These are phyloP conservation scores for Chalciporus piperatus DNA, from an alignment of 768 basidiomycete genomes.

Conservation along the genomic window DNA sequence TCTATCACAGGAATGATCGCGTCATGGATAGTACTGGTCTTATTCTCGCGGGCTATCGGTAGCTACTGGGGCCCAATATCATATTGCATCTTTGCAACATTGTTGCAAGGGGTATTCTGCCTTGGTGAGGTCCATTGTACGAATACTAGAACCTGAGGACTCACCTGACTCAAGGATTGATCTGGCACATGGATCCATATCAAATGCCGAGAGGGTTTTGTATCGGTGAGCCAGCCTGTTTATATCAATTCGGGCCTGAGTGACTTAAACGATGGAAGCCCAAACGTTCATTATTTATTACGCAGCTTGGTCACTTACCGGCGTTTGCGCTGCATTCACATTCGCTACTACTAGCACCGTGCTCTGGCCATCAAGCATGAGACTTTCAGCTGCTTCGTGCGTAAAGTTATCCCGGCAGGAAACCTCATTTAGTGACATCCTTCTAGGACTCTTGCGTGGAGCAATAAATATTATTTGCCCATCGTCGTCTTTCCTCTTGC, in stretches of 20 bases:
- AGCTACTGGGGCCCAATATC: conserved; percentile 47
- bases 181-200: conserved; percentile 61
- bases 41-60: conserved; percentile 43
- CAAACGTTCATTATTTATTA: conserved; percentile 37
- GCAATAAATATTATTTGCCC: conserved; percentile 41
- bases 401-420: conserved; percentile 1
- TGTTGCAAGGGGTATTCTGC: conserved; percentile 57
- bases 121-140: conserved; percentile 42
- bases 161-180: conserved; percentile 44
- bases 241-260: conserved; percentile 8
- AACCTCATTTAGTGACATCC: not conserved
- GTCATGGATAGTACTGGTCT: conserved; percentile 48
- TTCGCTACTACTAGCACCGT: conserved; percentile 47
- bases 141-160: not conserved
- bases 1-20: conserved; percentile 42
- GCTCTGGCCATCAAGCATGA: conserved; percentile 33
- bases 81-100: conserved; percentile 49
- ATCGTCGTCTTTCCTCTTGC: conserved; percentile 48
- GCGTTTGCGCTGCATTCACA: conserved; percentile 42
- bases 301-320: conserved; percentile 43
- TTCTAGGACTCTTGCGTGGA: conserved; percentile 50
- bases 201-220: conserved; percentile 60
- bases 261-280: conserved; percentile 11
- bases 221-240: conserved; percentile 37
- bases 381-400: conserved; percentile 24